Base-by-base conservation (phyloP, 2,329 filamentous ascomycete genomes). In the Aspergillus quadrilineatus region DNA sequence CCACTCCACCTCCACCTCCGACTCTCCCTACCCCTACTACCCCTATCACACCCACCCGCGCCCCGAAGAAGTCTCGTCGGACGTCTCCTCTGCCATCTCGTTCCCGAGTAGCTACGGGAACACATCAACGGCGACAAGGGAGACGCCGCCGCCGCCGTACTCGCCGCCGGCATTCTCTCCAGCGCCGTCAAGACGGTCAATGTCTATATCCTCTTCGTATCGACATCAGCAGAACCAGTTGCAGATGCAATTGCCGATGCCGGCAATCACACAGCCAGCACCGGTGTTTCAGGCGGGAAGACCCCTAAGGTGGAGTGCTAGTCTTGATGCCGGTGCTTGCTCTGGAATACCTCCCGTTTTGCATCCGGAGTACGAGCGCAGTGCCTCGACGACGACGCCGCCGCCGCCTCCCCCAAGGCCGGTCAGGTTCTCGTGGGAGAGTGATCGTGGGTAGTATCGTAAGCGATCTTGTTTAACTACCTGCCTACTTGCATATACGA, bases 41-140 rank as follows among this genome's bases (percentile, higher is more conserved):
- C 34, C 42, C 42, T 53, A 46, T 26, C 34, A 15, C 34, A 39
- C 51, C 14, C 47, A 51, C 43, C 30, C 45, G 15, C 46, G 50
- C 41, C 59, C 56, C 4, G 68, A 72, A 22, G 71, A 73, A 41
- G 61, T 67, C 32, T 66, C 70, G 0, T 73, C 72, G 3, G 74
- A 77, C 58, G 68, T 64, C 39, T 76, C 75, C 17, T 77, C 75
- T 4, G 68, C 71, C 9, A 65, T 75, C 49, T 77, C 75, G 8
- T 73, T 74, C 51, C 73, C 73, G 2, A 77, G 74, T 60, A 76
- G 73, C 50, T 75, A 75, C 60, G 75, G 75, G 6, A 76, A 77
- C 55, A 77, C 75, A 3, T 77, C 75, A 0, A 77, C 75, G 3
- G 75, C 74, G 7, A 77, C 75, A 4, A 63, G 73, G 14, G 74